A percentile compares a stretch with the other conserved stretches of the same genome.
These are phyloP conservation scores for Fraxinus dipetala DNA, from an alignment of 305 asterid genomes.

Conservation along the genomic window DNA sequence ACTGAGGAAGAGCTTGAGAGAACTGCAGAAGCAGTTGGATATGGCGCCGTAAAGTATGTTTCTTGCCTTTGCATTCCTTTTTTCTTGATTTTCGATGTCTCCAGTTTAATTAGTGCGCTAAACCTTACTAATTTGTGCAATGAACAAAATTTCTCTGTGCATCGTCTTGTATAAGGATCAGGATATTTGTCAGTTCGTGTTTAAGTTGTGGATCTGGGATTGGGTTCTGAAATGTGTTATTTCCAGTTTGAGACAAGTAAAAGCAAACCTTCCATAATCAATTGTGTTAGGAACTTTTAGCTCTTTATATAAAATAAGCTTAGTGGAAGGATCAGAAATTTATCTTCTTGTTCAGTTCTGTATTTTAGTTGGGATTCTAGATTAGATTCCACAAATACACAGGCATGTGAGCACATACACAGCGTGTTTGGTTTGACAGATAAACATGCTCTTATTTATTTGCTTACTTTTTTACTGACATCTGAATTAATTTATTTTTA, in stretches of 20 bases:
- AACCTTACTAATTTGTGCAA: neutral
- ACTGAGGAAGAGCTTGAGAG: conserved; percentile 78
- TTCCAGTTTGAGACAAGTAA: neutral
- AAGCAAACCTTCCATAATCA: neutral
- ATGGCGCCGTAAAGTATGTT: conserved; percentile 88
- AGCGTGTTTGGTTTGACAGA: conserved; percentile 6
- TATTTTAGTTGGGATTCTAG: neutral
- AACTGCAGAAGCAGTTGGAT: conserved; percentile 95
- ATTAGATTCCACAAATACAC: neutral
- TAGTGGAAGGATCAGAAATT: neutral
- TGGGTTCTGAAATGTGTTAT: neutral
- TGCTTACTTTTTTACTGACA: neutral
- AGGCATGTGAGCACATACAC: conserved; percentile 9
- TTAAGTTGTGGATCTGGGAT: neutral
- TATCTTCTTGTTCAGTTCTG: conserved; percentile 4
- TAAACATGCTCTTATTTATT: neutral
- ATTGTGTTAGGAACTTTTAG: neutral
- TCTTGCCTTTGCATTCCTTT: conserved; percentile 15
- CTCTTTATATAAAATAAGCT: neutral
- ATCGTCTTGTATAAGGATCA: neutral
- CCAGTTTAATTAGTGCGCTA: neutral
- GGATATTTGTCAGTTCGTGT: conserved; percentile 4
- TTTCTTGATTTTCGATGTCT: conserved; percentile 6
- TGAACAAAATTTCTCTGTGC: neutral
- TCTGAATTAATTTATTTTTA: neutral